Conservation (phyloP, 768 basidiomycete species). For the Rhodosporidiobolus odoratus region DNA sequence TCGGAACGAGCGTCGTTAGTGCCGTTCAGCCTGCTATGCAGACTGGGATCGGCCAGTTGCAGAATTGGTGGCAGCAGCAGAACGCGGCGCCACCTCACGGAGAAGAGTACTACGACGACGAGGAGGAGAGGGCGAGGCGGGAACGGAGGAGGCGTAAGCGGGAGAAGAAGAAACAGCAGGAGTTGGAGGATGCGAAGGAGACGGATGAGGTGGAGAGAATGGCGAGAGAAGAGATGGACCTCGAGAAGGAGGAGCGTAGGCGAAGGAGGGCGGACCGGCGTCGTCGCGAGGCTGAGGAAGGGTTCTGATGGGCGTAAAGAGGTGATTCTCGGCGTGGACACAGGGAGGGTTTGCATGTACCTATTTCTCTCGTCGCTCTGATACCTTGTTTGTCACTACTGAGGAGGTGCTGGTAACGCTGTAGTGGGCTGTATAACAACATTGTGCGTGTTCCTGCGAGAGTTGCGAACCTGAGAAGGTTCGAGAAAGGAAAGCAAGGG, state of each 20-base stretch:
- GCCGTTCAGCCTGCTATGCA: conserved; percentile 9
- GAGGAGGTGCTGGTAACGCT: no score
- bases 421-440: no score
- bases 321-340: not conserved
- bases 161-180: not conserved
- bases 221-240: not conserved
- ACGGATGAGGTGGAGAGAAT: not conserved
- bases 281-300: not conserved
- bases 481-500: no score
- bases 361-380: no score
- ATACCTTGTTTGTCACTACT: no score
- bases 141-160: not conserved
- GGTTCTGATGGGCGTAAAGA: not conserved
- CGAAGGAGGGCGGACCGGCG: conserved; percentile 2
- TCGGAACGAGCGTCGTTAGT: conserved; percentile 9
- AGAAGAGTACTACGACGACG: conserved; percentile 10
- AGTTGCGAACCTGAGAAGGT: no score
- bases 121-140: conserved; percentile 5
- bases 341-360: no score
- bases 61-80: conserved; percentile 9
- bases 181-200: not conserved
- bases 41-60: not conserved
- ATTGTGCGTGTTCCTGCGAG: no score
- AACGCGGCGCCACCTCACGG: not conserved
- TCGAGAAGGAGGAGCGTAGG: conserved; percentile 3